Base-by-base conservation (phyloP, 768 basidiomycete species). In the Podaxis sp. region DNA sequence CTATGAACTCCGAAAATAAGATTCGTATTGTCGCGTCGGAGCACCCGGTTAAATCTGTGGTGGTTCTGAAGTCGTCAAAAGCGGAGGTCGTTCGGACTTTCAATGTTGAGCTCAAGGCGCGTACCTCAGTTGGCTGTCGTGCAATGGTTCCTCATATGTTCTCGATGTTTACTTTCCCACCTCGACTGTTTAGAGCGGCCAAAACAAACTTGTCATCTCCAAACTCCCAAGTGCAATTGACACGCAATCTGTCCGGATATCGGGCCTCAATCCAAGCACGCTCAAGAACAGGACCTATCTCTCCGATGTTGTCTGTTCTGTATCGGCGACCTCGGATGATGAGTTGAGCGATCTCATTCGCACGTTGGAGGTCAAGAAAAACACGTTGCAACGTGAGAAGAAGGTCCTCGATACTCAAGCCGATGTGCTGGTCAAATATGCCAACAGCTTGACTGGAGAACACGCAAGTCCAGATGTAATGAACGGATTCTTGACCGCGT, bases 1-100 rank as follows among this genome's bases (percentile, higher is more conserved):
- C 61, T 38, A 70, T 70, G 66, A 33, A 57, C n/a, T 56, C 59
- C n/a, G 38, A 53, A 24, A 58, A 66, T 58, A 56, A 66, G 36
- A 62, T 78, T 20, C 66, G 66, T 36, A 41, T 61, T 24, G 17
- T 37, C 10, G 80, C 80, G n/a, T 68, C 75, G 15, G 78, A 82
- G 0, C 72, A 78, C 57, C 71, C 81, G 1, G 78, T 88, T 66
- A 81, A 83, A 64, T 80, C 83, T 10, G 83, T 85, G 1, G 86
- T 84, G 0, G 75, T 87, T 40, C 85, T 84, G 73, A 84, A 82
- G 70, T 83, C 82, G 6, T 73, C 73, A 58, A 82, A 79, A 61
- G 87, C 86, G 0, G 84, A 88, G 67, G 72, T 88, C 20, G 81
- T 83, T 44, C 80, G 86, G 8, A 74, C 74, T 0, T 85, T 87